Evolutionary conservation across 1,284 basidiomycete genomes (phyloP).

Genomic region (Papiliotrema flavescens): DNA sequence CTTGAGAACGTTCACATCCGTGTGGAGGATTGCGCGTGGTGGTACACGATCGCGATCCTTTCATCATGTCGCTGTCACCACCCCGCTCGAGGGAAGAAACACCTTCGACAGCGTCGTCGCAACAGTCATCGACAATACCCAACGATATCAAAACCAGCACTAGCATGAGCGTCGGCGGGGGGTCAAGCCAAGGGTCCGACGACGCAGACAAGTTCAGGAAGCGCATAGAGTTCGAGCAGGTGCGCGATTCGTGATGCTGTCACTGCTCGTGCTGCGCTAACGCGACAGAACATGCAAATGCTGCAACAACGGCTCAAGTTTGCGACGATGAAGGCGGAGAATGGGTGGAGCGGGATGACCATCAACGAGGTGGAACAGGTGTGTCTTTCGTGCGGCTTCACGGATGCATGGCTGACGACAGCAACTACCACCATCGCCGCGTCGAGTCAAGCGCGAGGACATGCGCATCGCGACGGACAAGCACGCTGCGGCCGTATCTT

Average conservation of each 20-base stretch:
- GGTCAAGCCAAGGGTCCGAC: conserved; percentile 4
- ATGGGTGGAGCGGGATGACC: conserved; percentile 44
- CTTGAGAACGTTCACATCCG: too few species aligned
- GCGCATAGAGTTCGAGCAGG: conserved; percentile 46
- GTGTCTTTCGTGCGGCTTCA: conserved; percentile 4
- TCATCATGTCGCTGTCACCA: not conserved
- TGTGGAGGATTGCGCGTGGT: too few species aligned
- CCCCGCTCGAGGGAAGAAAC: not conserved
- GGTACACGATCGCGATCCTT: too few species aligned
- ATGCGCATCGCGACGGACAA: conserved; percentile 6
- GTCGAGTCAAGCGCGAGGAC: not conserved
- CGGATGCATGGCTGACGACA: not conserved
- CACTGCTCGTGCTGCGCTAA: not conserved
- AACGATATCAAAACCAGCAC: not conserved
- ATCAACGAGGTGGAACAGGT: conserved; percentile 45
- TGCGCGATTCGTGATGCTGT: conserved; percentile 12
- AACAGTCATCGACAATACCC: not conserved
- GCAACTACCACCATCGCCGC: conserved; percentile 10
- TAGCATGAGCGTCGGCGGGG: not conserved
- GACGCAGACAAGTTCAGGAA: conserved; percentile 40
- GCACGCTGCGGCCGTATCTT: conserved; percentile 16
- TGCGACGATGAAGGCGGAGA: conserved; percentile 43
- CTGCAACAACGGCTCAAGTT: conserved; percentile 45
- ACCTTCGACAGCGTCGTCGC: not conserved
- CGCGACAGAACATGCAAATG: conserved; percentile 37